Evolutionary conservation across 169 alveolate species (phyloP).

Genomic region (Plasmodium gallinaceum): DNA sequence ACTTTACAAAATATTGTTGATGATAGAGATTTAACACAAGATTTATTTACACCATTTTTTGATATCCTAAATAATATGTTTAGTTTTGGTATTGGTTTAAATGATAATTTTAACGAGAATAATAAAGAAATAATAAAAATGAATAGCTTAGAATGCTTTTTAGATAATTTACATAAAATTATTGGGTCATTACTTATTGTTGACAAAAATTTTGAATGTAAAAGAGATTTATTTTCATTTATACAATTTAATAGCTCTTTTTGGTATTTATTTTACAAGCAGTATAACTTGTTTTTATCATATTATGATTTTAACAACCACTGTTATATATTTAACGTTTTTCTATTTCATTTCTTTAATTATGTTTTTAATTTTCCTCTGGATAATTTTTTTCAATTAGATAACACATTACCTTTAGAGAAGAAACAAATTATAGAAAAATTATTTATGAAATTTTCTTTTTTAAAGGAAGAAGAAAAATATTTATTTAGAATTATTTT

Average conservation of each 20-base stretch:
- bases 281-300: conserved; percentile 53
- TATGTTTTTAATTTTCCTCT: conserved; percentile 69
- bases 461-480: conserved; percentile 45
- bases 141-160: conserved; percentile 16
- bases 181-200: conserved; percentile 44
- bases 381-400: conserved; percentile 66
- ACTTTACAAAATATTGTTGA: conserved; percentile 29
- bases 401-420: conserved; percentile 21
- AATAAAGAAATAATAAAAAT: conserved; percentile 36
- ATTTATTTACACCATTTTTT: conserved; percentile 33
- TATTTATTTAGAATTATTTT: conserved; percentile 30
- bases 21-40: conserved; percentile 33
- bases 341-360: conserved; percentile 56
- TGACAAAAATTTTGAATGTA: conserved; percentile 29
- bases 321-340: conserved; percentile 47
- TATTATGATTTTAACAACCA: conserved; percentile 52
- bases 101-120: conserved; percentile 16
- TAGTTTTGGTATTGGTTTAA: conserved; percentile 65
- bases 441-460: conserved; percentile 22
- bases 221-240: conserved; percentile 46
- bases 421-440: not conserved
- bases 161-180: conserved; percentile 33
- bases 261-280: conserved; percentile 69
- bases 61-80: conserved; percentile 57
- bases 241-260: conserved; percentile 50